Base-by-base conservation (phyloP, 2,329 filamentous ascomycete species). In the Meredithiella fracta region DNA sequence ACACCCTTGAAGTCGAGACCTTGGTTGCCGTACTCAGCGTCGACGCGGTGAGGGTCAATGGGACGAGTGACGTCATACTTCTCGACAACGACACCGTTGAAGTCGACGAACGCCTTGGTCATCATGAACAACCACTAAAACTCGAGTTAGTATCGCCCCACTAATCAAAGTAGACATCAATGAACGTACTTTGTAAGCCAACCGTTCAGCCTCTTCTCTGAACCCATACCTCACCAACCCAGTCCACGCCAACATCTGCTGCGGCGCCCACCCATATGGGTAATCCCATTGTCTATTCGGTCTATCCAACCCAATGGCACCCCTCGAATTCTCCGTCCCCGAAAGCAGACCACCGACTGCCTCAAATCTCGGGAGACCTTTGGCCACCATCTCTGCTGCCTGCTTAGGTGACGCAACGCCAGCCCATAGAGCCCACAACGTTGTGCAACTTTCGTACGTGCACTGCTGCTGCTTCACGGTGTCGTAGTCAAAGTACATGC, bases 221-320 rank as follows among this genome's bases (percentile, higher is more conserved):
- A 94, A 97, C 55, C 90, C 89, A 66, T 97, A 98, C 17, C 90
- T 83, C 64, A 89, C 78, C 58, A 98, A 73, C 2, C 90, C 92
- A 1, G 87, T 90, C 92, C 92, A 98, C 0, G 92, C 91, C 44
- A 98, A 79, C 72, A 98, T 97, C 72, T 98, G 92, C 73, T 98
- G 92, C 31, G 92, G 92, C 56, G 92, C 92, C 92, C 92, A 98
- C 59, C 92, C 92, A 66, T 92, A 97, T 0, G 92, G 92, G 67
- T 89, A 97, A 67, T 98, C 92, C 92, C 92, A 98, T 67, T 98
- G 92, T 62, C 92, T 82, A 68, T 96, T 97, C 6, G 92, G 92
- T 51, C 91, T 79, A 62, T 90, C 80, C 40, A 96, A 69, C 11
- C 85, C 82, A 59, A 95, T 73, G 31, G 75, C 72, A 42, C 92